Percentiles rank a stretch among this genome's conserved stretches.
Conservation (phyloP, 805 yeast species). For the Scheffersomyces amazonensis region DNA sequence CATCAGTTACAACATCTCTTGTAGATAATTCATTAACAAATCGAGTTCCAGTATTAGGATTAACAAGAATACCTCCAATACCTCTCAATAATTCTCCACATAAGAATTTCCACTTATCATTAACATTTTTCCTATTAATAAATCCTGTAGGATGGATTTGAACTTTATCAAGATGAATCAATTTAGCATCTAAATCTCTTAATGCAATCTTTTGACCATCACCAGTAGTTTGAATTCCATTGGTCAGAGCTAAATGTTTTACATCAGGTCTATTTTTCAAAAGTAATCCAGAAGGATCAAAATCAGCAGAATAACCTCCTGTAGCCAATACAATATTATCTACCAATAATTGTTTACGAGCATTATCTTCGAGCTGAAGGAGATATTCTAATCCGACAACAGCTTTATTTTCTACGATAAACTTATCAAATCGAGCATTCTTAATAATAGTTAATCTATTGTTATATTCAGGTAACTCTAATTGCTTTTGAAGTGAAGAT, state of each 20-base stretch:
- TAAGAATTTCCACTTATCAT: slow-evolving; percentile 47
- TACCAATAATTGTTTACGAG: slow-evolving; percentile 8
- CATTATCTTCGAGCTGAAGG: slow-evolving; percentile 18
- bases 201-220: slow-evolving; percentile 55
- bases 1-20: slow-evolving; percentile 50
- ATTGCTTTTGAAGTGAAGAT: slow-evolving; percentile 37
- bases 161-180: slow-evolving; percentile 56
- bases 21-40: slow-evolving; percentile 54
- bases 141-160: slow-evolving; percentile 68
- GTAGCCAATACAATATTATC: slow-evolving; percentile 49
- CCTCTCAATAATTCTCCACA: slow-evolving; percentile 64
- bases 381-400: slow-evolving; percentile 46
- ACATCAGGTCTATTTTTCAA: slow-evolving; percentile 46
- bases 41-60: slow-evolving; percentile 42
- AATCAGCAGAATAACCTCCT: slow-evolving; percentile 55
- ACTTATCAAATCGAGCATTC: slow-evolving; percentile 2
- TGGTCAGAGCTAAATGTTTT: slow-evolving; percentile 49
- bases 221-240: slow-evolving; percentile 55
- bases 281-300: slow-evolving; percentile 13
- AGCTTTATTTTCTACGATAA: slow-evolving; percentile 4
- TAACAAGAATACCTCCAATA: slow-evolving; percentile 50
- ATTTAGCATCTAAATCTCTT: slow-evolving; percentile 41
- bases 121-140: slow-evolving; percentile 37
- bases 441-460: slow-evolving; percentile 10
- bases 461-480: slow-evolving; percentile 28